Evolutionary conservation across 805 yeast genomes (phyloP), one percentile per base, ranked within the genome.

Genomic region (Ogataea nonfermentans): DNA sequence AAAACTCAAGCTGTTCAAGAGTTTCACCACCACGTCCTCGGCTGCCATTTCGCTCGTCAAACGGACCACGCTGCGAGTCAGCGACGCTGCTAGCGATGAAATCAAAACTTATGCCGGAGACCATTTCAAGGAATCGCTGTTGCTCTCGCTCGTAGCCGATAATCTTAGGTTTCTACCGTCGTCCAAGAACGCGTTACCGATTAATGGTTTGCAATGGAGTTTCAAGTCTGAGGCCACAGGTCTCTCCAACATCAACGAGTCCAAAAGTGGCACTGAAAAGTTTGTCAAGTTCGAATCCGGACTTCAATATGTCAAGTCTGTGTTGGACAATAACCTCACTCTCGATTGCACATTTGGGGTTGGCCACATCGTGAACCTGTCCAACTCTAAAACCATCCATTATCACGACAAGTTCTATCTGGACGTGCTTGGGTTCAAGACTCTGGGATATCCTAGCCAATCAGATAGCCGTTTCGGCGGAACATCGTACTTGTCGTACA

Each of bases 341-440:
- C 46, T 80, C 22, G 74, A 74, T 34, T 47, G 74, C 2, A 63
- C 76, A 2, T 52, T 70, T 4, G 73, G 72, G 31, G 65, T 74
- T 27, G 96, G 95, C 4, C 67, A 70, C 40, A 65, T 86, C 20
- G 62, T 67, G 41, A 66, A 75, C 39, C 55, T 72, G 13, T 43
- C 56, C 4, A 43, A 49, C 37, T 45, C 40, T 42, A 43, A 43
- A 12, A 53, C 61, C 5, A 63, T 85, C 2, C 90, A 84, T 53
- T 55, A 81, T 22, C 73, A 81, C 56, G 99, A 91, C 60, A 74
- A 85, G 48, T 91, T 90, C 58, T 86, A 81, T 54, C 68, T 85
- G 31, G 95, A 43, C 12, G 47, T 57, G 15, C 43, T 58, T 11
- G 62, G 62, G 3, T 42, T 23, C 34, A 32, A 23, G n/a, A 53